These are phyloP conservation scores for Jatropha podagrica DNA, from an alignment of 441 rosid genomes.

Conservation along the genomic window DNA sequence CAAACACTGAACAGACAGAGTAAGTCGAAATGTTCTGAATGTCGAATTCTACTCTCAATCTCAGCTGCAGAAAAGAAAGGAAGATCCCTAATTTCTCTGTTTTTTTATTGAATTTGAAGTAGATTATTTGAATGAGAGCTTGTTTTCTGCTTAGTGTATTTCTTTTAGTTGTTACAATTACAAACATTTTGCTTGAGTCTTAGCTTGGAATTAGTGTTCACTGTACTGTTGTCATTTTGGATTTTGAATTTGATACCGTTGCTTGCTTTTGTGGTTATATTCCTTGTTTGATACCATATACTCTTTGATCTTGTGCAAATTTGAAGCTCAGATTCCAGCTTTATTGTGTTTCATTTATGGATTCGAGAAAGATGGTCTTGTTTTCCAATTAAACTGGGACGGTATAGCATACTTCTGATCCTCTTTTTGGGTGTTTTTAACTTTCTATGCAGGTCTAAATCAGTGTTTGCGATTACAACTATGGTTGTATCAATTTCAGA, in stretches of 20 bases:
- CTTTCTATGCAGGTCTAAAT: not conserved
- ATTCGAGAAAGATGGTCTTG: not conserved
- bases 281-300: not conserved
- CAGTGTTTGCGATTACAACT: not conserved
- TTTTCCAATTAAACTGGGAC: too few species aligned
- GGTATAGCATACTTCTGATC: too few species aligned
- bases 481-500: conserved; percentile 21
- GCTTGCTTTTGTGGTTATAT: not conserved
- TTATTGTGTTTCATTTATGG: not conserved
- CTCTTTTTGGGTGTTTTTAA: too few species aligned
- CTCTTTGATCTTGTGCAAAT: not conserved
- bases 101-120: not conserved
- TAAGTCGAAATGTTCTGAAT: not conserved
- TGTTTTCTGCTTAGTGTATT: not conserved
- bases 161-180: not conserved
- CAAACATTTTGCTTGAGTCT: not conserved
- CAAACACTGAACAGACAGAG: not conserved
- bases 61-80: not conserved
- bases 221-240: not conserved
- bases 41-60: not conserved
- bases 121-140: not conserved
- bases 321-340: not conserved
- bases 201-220: not conserved
- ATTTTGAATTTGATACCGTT: not conserved
- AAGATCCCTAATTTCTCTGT: not conserved